phyloP scores from a whole-genome alignment of 2,329 filamentous ascomycete species.

The Sclerotinia spermophila region DNA sequence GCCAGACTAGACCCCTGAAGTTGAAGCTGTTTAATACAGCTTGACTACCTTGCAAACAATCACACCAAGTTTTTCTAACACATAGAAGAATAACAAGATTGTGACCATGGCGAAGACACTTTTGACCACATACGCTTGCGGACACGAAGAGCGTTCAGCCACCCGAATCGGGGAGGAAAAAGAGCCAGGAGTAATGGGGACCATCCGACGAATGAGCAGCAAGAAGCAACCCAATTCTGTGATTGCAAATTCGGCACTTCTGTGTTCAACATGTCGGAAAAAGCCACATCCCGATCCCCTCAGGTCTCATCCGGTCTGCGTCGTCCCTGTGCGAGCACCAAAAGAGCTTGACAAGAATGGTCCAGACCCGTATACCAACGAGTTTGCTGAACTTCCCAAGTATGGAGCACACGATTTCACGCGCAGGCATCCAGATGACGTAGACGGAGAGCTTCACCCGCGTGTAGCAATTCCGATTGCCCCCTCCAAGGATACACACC shows the following conservation, averaged over 20 bases:
- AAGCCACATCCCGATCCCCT: not conserved
- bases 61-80: not conserved
- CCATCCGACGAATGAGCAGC: not conserved
- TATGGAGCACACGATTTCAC: conserved; percentile 1
- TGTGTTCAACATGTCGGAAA: not conserved
- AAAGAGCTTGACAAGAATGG: not conserved
- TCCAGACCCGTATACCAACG: not conserved
- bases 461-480: not conserved
- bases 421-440: not conserved
- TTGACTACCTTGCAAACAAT: not conserved
- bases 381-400: not conserved
- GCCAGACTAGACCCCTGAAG: not conserved
- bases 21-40: not conserved
- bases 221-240: not conserved
- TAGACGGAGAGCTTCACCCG: no score
- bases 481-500: not conserved
- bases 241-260: not conserved
- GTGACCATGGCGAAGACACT: not conserved
- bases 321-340: not conserved
- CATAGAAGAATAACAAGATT: not conserved
- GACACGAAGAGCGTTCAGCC: not conserved
- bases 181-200: not conserved
- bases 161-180: not conserved
- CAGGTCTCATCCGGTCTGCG: not conserved
- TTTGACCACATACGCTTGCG: not conserved